Base-by-base conservation (phyloP, 352 stramenopile species). In the Phytophthora pinifolia region DNA sequence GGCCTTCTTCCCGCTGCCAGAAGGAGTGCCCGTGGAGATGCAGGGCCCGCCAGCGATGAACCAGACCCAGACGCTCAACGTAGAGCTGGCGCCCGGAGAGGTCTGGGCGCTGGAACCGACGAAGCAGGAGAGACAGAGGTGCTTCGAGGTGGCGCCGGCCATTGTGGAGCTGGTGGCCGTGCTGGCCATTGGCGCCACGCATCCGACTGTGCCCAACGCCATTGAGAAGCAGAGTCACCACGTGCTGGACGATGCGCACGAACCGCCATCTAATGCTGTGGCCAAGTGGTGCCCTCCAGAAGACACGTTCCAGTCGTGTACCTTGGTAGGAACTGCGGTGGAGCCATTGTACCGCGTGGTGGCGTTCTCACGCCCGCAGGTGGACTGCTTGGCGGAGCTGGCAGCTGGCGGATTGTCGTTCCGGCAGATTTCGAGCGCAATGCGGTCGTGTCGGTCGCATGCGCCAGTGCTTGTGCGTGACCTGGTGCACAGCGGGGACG, bases 1-100 rank as follows among this genome's bases (percentile, higher is more conserved):
- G 22, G 32, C 30, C 3, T 89, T 87, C 55, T 89, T 89, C 64
- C 69, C 75, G 0, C 20, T 52, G 12, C 15, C 54, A 9, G 37
- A 50, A 10, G 46, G 15, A 14, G 6, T 22, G 1, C 43, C 33
- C 30, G 22, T 35, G 8, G 44, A 62, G 47, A 55, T 22, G 15
- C 47, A 32, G 14, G 34, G 36, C 29, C 18, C 25, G 10, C 14
- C 34, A 27, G 22, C 3, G 8, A 36, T n/a, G 20, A 27, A 36
- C 13, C n/a, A 18, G 35, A 15, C 42, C 15, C 31, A 51, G 32
- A 44, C 58, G 34, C 39, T 60, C 10, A 56, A 64, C 13, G 44
- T 73, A 4, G 44, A 65, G 54, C 45, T 72, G 9, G 45, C 54
- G 4, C 59, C 59, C 0, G 53, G 61, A 9, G 59, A 73, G 43